Conservation (phyloP, 305 asterid genomes). For the Andrographis paniculata region DNA sequence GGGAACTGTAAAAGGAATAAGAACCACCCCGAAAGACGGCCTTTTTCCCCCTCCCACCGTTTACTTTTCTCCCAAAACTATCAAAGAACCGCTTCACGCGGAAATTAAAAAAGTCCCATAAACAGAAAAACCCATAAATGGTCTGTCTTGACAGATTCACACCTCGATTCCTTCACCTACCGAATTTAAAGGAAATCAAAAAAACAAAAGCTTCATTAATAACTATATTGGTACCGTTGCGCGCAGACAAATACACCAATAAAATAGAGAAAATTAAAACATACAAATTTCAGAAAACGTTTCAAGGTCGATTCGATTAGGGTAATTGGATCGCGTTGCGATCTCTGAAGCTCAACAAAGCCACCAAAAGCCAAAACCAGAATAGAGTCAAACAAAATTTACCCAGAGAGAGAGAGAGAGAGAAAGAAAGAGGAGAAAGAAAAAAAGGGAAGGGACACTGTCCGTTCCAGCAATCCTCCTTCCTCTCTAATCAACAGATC, state of each 20-base stretch:
- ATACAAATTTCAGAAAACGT: background rate
- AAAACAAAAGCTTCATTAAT: too few relatives aligned
- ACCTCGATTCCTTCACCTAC: constrained; percentile 35
- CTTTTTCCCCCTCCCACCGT: constrained; percentile 23
- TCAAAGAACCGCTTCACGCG: constrained; percentile 17
- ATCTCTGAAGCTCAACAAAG: constrained; percentile 43
- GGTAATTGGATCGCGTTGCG: constrained; percentile 38
- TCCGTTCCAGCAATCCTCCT: too few relatives aligned
- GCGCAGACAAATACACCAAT: too few relatives aligned
- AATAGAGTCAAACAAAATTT: constrained; percentile 18
- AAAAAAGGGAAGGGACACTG: background rate
- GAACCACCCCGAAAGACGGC: constrained; percentile 17
- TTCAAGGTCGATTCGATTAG: constrained; percentile 23
- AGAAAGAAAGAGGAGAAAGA: background rate
- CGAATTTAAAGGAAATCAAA: too few relatives aligned
- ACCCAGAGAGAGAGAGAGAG: constrained; percentile 24
- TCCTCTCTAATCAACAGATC: too few relatives aligned
- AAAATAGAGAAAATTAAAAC: constrained; percentile 1
- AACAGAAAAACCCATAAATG: constrained; percentile 20
- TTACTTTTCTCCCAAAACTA: constrained; percentile 34
- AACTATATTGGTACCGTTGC: too few relatives aligned
- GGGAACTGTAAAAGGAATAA: background rate
- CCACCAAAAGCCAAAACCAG: constrained; percentile 30
- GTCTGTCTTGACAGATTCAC: constrained; percentile 25
- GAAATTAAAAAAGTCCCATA: constrained; percentile 23